Percentiles rank a stretch among this genome's conserved stretches.
phyloP scores from a whole-genome alignment of 805 yeast genomes.

The Yamadazyma nakazawae region DNA sequence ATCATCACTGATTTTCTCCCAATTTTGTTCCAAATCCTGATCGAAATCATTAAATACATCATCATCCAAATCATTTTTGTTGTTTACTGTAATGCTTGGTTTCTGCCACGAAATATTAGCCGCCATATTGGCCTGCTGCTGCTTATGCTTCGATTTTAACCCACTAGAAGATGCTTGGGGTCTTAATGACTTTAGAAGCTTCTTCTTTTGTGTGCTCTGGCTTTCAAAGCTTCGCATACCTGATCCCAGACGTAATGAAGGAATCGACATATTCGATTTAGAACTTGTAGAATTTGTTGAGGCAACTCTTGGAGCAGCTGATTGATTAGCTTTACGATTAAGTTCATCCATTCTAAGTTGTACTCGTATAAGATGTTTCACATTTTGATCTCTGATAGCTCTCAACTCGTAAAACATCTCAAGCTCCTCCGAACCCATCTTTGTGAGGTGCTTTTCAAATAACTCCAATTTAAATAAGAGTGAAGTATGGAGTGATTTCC shows the following conservation, averaged over 20 bases:
- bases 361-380: conserved; percentile 38
- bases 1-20: conserved; percentile 25
- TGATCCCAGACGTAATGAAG: conserved; percentile 21
- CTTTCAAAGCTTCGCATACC: conserved; percentile 9
- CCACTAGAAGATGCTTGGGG: conserved; percentile 13
- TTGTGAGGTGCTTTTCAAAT: conserved; percentile 42
- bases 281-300: neutral
- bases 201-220: conserved; percentile 9
- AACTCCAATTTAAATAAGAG: conserved; percentile 53
- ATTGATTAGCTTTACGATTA: conserved; percentile 16
- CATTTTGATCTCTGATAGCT: conserved; percentile 40
- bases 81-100: conserved; percentile 11
- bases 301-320: conserved; percentile 1
- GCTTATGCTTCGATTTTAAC: conserved; percentile 8
- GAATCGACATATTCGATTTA: conserved; percentile 20
- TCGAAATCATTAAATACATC: conserved; percentile 38
- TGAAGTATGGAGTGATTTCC: conserved; percentile 69
- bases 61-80: conserved; percentile 14
- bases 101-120: conserved; percentile 30
- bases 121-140: conserved; percentile 26
- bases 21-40: conserved; percentile 29
- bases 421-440: conserved; percentile 24
- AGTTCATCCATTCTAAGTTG: conserved; percentile 39
- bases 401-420: conserved; percentile 29
- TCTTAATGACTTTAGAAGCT: conserved; percentile 32